phyloP scores from a whole-genome alignment of 305 asterid species.

The Fraxinus sp. region DNA sequence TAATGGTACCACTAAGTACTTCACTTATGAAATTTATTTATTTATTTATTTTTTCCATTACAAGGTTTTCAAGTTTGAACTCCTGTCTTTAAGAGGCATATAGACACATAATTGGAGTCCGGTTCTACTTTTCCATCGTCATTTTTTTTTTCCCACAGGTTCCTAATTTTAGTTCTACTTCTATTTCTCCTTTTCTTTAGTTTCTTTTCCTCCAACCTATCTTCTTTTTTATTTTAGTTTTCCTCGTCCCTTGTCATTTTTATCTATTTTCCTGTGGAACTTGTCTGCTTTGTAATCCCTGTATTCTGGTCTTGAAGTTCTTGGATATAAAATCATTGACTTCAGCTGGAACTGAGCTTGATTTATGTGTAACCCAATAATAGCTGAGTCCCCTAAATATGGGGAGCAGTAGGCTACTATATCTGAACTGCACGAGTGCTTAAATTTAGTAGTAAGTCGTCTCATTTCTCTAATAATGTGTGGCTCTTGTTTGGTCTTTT shows the following conservation, averaged over 20 bases:
- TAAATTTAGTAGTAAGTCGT: background rate
- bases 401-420: background rate
- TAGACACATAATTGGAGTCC: background rate
- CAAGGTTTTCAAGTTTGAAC: background rate
- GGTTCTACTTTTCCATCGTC: background rate
- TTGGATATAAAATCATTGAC: background rate
- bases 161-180: background rate
- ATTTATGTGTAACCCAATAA: background rate
- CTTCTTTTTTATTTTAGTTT: background rate
- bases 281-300: background rate
- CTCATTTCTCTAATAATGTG: background rate
- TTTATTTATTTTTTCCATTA: background rate
- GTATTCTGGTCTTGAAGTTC: background rate
- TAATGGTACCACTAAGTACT: background rate
- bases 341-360: background rate
- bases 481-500: background rate
- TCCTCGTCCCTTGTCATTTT: background rate
- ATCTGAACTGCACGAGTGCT: background rate
- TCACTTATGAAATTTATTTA: background rate
- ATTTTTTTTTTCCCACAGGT: background rate
- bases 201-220: background rate
- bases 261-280: background rate
- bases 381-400: background rate
- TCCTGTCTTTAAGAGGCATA: background rate
- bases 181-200: background rate